These are phyloP conservation scores for Stereum hirsutum DNA, from an alignment of 1,284 basidiomycete genomes.

Conservation along the genomic window DNA sequence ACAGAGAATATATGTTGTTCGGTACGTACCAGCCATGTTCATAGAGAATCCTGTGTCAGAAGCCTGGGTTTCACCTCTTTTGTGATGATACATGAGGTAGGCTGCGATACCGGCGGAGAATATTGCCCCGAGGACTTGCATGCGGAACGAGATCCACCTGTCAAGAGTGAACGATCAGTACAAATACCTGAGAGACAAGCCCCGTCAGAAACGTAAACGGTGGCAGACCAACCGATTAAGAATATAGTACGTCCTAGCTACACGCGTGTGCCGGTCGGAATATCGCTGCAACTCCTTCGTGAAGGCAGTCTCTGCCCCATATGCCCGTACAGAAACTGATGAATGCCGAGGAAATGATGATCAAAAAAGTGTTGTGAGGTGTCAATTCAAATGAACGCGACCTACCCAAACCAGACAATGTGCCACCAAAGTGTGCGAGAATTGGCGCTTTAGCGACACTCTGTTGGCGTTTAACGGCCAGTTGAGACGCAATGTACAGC, in stretches of 20 bases:
- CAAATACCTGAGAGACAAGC: no score
- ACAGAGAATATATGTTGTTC: no score
- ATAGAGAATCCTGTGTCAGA: constrained; percentile 42
- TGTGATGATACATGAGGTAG: constrained; percentile 41
- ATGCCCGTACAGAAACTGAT: constrained; percentile 55
- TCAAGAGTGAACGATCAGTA: no score
- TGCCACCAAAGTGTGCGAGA: constrained; percentile 61
- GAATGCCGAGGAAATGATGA: no score
- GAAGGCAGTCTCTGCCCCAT: constrained; percentile 41
- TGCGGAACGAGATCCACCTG: constrained; percentile 48
- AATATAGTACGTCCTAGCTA: constrained; percentile 41
- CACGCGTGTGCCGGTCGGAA: constrained; percentile 38
- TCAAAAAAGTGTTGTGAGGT: no score
- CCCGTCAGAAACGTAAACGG: no score
- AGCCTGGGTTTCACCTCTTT: constrained; percentile 23
- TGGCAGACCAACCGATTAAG: constrained; percentile 45
- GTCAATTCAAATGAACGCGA: no score
- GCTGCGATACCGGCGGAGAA: constrained; percentile 44
- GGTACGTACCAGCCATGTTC: no score
- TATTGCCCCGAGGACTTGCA: constrained; percentile 40
- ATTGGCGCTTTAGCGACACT: constrained; percentile 61
- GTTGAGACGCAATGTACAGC: constrained; percentile 62
- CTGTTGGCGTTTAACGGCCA: constrained; percentile 73
- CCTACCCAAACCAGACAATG: constrained; percentile 59
- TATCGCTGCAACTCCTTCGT: constrained; percentile 31